Evolutionary conservation across 139 green algal genomes (phyloP), one percentile per base, ranked within the genome.

Genomic region (Spirogloea muscicola): DNA sequence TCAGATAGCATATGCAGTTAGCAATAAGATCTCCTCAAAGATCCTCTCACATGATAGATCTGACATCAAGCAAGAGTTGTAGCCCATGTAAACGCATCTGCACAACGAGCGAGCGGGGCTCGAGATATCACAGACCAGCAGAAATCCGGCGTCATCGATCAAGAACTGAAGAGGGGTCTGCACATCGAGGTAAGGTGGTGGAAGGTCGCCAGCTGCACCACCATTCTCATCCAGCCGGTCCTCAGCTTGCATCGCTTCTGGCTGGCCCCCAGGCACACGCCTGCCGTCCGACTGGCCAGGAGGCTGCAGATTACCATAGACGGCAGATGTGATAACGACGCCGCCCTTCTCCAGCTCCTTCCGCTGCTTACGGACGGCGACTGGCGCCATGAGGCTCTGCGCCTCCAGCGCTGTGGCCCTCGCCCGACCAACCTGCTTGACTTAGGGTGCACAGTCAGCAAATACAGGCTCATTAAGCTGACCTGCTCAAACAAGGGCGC

Each of bases 121-220:
- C n/a, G n/a, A n/a, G n/a, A n/a, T n/a, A n/a, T n/a, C n/a, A n/a
- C n/a, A n/a, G n/a, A n/a, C n/a, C n/a, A n/a, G n/a, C n/a, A n/a
- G n/a, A n/a, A n/a, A n/a, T n/a, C 27, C 46, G 46, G 44, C 39
- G 5, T 69, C 36, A 9, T 75, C 66, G 29, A 75, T 46, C 52
- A 75, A 42, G 55, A 75, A 75, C 46, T 75, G 66, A 21, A 69
- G 2, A 3, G 66, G 46, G n/a, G 5, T 70, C 9, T 21, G 63
- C 13, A 75, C 66, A 4, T 75, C 46, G 18, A 75, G 46, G 16
- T 37, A 68, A 6, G 66, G 66, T 7, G 46, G 46, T 5, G 66
- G 66, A 3, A 75, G 66, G 4, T 13, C 63, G 4, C 63, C 63
- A 4, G 3, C 29, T 5, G 6, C 40, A 48, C 7, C 16, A 38